A percentile compares a stretch with the other conserved stretches of the same genome.
Evolutionary conservation across 768 basidiomycete genomes (phyloP).

Genomic region (Pulveroboletus ravenelii): DNA sequence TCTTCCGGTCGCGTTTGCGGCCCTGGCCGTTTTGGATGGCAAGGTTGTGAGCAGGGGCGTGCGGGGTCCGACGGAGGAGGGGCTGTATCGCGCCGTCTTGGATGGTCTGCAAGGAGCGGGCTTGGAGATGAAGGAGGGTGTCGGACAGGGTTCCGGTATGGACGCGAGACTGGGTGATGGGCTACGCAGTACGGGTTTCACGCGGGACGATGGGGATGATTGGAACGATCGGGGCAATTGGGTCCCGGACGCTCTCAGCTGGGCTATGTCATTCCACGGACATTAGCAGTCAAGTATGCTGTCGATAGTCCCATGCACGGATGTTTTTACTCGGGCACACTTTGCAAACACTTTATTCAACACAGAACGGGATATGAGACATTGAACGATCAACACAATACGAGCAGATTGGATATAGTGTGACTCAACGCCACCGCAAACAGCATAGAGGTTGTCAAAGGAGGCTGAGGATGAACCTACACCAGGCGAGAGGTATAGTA

Average conservation of each 20-base stretch:
- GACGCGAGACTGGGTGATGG: slow-evolving; percentile 31
- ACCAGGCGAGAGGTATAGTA: background rate
- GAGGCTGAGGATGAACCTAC: background rate
- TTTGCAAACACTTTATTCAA: background rate
- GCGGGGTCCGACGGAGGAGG: slow-evolving; percentile 55
- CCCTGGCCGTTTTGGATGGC: slow-evolving; percentile 66
- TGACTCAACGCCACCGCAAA: slow-evolving; percentile 13
- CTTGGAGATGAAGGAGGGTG: slow-evolving; percentile 36
- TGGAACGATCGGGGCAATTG: background rate
- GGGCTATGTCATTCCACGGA: background rate
- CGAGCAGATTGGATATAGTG: slow-evolving; percentile 8
- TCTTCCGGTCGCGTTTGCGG: slow-evolving; percentile 80
- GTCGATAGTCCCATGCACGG: background rate
- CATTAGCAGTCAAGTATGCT: background rate
- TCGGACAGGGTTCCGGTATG: slow-evolving; percentile 44
- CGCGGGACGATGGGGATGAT: background rate
- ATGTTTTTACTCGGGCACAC: background rate
- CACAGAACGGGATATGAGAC: background rate
- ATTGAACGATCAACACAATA: background rate
- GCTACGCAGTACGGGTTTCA: slow-evolving; percentile 8
- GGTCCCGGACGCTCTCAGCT: background rate
- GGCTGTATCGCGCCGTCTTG: slow-evolving; percentile 62
- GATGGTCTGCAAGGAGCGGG: slow-evolving; percentile 49
- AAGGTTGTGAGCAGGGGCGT: slow-evolving; percentile 53
- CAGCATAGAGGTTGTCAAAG: background rate